phyloP scores from a whole-genome alignment of 768 basidiomycete species.

The Calvatia gigantea region DNA sequence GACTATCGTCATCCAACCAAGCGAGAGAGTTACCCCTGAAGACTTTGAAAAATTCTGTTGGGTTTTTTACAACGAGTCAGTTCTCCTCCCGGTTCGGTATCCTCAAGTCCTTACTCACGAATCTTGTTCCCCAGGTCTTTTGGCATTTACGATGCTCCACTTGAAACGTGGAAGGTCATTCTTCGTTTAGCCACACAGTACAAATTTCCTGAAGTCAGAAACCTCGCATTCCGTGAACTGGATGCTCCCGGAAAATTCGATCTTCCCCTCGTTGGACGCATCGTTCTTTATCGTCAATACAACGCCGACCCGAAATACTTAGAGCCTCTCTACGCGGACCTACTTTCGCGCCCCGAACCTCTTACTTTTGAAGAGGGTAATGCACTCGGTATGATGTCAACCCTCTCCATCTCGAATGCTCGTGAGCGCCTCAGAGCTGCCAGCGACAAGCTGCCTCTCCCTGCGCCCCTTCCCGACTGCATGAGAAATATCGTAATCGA shows the following conservation, averaged over 20 bases:
- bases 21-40: conserved; percentile 30
- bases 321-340: conserved; percentile 49
- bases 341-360: conserved; percentile 49
- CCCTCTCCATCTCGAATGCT: conserved; percentile 44
- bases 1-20: conserved; percentile 30
- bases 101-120: not conserved
- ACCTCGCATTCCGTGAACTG: conserved; percentile 45
- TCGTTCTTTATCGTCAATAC: conserved; percentile 53
- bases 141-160: conserved; percentile 47
- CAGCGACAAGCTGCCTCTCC: not conserved
- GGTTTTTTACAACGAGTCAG: conserved; percentile 53
- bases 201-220: conserved; percentile 53
- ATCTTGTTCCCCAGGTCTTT: conserved; percentile 41
- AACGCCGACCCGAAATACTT: conserved; percentile 44
- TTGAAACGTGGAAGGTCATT: conserved; percentile 55
- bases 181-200: conserved; percentile 55
- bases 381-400: conserved; percentile 49
- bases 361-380: conserved; percentile 53
- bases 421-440: conserved; percentile 43
- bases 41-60: conserved; percentile 48
- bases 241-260: not conserved
- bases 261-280: conserved; percentile 19
- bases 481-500: conserved; percentile 7
- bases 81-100: not conserved
- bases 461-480: conserved; percentile 18